Conservation (phyloP, 352 stramenopile species). For the Nothophytophthora sp. region DNA sequence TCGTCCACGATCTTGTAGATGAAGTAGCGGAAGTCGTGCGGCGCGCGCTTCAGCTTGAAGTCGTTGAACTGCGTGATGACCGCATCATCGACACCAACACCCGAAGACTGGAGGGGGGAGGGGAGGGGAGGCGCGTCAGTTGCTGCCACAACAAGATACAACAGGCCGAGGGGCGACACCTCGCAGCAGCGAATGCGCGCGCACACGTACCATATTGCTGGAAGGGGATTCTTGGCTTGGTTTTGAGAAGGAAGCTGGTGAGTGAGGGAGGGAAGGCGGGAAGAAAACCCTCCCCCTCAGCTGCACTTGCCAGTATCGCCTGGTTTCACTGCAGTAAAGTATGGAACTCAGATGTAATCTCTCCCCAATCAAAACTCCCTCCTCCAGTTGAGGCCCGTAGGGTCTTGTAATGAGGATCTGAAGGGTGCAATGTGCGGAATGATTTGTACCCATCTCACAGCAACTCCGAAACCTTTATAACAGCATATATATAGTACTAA, state of each 20-base stretch:
- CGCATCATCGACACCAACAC: conserved; percentile 93
- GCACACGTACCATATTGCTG: conserved; percentile 26
- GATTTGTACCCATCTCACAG: conserved; percentile 22
- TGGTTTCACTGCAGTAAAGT: conserved; percentile 18
- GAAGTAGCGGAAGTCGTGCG: conserved; percentile 94
- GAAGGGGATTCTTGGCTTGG: conserved; percentile 8
- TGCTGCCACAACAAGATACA: too few relatives aligned
- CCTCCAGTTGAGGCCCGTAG: not conserved
- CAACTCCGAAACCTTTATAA: too few relatives aligned
- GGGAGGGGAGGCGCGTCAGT: conserved; percentile 5
- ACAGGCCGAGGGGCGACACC: too few relatives aligned
- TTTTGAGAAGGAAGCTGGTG: conserved; percentile 30
- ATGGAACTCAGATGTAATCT: conserved; percentile 29
- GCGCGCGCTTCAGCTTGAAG: conserved; percentile 95
- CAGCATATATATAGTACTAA: too few relatives aligned
- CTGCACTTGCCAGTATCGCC: not conserved
- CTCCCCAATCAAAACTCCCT: conserved; percentile 6
- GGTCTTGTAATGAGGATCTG: too few relatives aligned
- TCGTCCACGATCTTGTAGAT: conserved; percentile 96
- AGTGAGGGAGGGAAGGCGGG: conserved; percentile 15
- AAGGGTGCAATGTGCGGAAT: too few relatives aligned
- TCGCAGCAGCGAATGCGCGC: too few relatives aligned
- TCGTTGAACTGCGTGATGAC: conserved; percentile 94
- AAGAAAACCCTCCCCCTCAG: conserved; percentile 11
- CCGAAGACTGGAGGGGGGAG: conserved; percentile 77